phyloP scores from a whole-genome alignment of 306 rosid species.

The Biancaea sappan region DNA sequence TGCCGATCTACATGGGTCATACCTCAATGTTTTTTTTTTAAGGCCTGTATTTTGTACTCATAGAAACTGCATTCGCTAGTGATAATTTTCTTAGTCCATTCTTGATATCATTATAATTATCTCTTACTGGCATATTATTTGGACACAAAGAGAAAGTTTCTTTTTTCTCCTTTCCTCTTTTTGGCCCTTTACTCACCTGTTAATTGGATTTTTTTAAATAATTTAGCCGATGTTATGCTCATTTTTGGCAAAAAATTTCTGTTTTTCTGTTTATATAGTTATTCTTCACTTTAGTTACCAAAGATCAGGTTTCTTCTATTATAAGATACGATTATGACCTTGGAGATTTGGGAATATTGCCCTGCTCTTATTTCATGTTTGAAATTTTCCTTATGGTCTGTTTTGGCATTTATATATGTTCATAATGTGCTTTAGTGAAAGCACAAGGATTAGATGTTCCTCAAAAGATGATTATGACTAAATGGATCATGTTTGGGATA shows the following conservation, averaged over 20 bases:
- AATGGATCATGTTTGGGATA: neutral
- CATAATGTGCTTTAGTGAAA: neutral
- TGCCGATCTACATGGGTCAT: neutral
- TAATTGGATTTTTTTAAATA: neutral
- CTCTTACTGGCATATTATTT: constrained; percentile 5
- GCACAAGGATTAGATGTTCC: neutral
- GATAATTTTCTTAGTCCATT: neutral
- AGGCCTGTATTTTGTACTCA: neutral
- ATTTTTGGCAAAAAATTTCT: neutral
- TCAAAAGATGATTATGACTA: neutral
- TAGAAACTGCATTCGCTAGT: neutral
- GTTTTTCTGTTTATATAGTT: neutral
- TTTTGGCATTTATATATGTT: neutral
- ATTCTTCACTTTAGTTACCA: neutral
- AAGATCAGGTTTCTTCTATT: neutral
- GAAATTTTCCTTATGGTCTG: neutral
- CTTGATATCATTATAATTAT: constrained; percentile 8
- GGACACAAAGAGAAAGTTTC: neutral
- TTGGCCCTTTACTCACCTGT: neutral
- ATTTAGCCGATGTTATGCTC: neutral
- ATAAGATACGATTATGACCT: neutral
- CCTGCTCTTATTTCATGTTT: constrained; percentile 4
- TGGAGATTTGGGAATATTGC: neutral
- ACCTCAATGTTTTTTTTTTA: neutral
- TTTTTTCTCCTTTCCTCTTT: neutral